A percentile compares a stretch with the other conserved stretches of the same genome.
These are phyloP conservation scores for Dissophora globulifera DNA, from an alignment of 192 early-diverging fungal species.

Conservation along the genomic window DNA sequence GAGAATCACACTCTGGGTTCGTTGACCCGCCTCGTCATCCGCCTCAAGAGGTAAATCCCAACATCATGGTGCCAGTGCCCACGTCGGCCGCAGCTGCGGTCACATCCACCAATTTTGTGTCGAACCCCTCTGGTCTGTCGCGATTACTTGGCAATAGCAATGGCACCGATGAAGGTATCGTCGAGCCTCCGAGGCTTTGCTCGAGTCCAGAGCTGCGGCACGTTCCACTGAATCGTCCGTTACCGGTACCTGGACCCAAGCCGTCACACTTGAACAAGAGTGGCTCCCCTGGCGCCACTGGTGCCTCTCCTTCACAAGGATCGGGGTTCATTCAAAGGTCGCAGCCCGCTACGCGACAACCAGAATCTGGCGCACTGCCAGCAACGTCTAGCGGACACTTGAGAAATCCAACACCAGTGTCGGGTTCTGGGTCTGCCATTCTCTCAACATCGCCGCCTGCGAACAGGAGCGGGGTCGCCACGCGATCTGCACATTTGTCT, in stretches of 20 bases:
- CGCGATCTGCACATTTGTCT: constrained; percentile 16
- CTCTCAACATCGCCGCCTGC: constrained; percentile 5
- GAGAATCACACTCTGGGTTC: constrained; percentile 14
- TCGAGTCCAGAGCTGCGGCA: constrained; percentile 21
- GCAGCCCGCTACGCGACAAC: not conserved
- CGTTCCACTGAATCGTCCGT: constrained; percentile 35
- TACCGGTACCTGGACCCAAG: constrained; percentile 41
- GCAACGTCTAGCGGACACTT: constrained; percentile 20
- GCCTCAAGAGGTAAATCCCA: constrained; percentile 2
- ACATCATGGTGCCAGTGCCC: constrained; percentile 21
- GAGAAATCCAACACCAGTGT: constrained; percentile 1
- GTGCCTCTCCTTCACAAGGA: not conserved
- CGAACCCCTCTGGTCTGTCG: constrained; percentile 20
- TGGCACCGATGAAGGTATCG: no score
- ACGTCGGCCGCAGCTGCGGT: not conserved
- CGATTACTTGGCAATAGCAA: constrained; percentile 11
- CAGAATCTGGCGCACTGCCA: not conserved
- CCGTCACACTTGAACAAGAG: constrained; percentile 22
- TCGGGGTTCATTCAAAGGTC: not conserved
- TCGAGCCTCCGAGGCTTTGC: constrained; percentile 7
- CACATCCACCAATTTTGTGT: not conserved
- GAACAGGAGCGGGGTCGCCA: not conserved
- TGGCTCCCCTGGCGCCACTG: not conserved
- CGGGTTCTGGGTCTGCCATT: not conserved
- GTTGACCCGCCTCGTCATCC: constrained; percentile 1